Conservation (phyloP, 2,329 filamentous ascomycete genomes). For the Sclerotinia trifoliorum region DNA sequence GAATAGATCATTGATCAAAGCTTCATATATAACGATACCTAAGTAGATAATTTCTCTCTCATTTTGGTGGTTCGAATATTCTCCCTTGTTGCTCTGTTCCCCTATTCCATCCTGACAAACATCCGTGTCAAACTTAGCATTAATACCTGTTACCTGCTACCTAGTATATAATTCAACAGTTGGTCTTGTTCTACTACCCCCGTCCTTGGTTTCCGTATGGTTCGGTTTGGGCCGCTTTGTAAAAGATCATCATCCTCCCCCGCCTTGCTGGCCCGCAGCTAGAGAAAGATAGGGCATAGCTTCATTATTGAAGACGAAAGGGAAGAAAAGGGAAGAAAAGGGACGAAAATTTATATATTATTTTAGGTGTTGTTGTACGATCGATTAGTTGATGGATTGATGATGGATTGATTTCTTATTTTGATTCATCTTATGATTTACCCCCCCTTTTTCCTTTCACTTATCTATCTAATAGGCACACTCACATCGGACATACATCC, state of each 20-base stretch:
- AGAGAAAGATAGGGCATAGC: background rate
- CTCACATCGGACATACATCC: background rate
- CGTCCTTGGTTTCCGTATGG: background rate
- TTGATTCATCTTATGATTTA: background rate
- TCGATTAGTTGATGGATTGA: background rate
- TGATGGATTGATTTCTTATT: background rate
- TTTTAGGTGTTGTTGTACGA: background rate
- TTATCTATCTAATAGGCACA: background rate
- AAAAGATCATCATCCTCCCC: background rate
- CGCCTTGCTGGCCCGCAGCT: slow-evolving; percentile 4
- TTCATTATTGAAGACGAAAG: background rate
- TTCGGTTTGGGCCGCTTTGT: slow-evolving; percentile 16
- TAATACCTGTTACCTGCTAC: background rate
- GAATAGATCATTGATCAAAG: background rate
- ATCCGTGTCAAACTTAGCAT: too few relatives aligned
- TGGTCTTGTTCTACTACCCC: background rate
- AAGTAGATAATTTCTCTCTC: background rate
- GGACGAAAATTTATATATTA: background rate
- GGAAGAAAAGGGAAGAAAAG: background rate
- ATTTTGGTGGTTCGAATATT: background rate
- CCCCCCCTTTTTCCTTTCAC: background rate
- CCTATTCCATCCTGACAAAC: too few relatives aligned
- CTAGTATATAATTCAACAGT: background rate
- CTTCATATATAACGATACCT: background rate
- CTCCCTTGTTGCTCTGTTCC: too few relatives aligned